Base-by-base conservation (phyloP, 139 green algal species). In the Diplosphaera chodatii region DNA sequence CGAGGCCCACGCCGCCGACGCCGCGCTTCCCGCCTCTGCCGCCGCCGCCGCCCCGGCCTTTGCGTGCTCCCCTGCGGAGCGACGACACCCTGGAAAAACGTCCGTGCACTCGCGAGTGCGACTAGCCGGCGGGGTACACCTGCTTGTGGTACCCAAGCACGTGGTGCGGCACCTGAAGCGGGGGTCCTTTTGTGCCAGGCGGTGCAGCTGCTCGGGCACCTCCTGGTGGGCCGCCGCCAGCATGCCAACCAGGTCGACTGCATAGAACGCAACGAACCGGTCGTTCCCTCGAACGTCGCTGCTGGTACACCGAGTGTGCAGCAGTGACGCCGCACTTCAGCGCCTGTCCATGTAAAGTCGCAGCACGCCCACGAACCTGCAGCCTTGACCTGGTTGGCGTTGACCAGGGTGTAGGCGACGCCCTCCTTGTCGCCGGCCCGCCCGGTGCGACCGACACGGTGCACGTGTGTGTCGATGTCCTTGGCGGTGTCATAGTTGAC, bases 371-470 rank as follows among this genome's bases (percentile, higher is more conserved):
- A 30, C 68, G 4, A 20, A 82, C 73, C 78, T 69, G 89, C 89
- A 75, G 93, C 90, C 15, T 82, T 79, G 28, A 80, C 72, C 64
- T 96, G 84, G 25, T 73, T 80, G 30, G 82, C 80, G 62, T 87
- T 82, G 66, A 98, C 69, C 74, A 98, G 85, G 6, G 90, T 94
- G 66, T 89, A 85, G 5, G 94, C 93, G 3, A 80, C 55, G 20
- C 95, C 94, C 55, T 96, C 92, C 82, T 91, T 96, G 79, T 96
- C 92, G 21, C 95, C 95, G 1, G 94, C 94, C 34, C 94, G 84
- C 1, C 94, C 95, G 2, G 94, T 99, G 70, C 94, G 87, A 2
- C 94, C 94, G 55, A 98, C 84, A 25, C 93, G 80, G 81, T 98
- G 93, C 66, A 97, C 89, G 82, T 98, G 88, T 28, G 86, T 91